These are phyloP conservation scores for Leishmania amazonensis DNA, from an alignment of 208 protist genomes.

Conservation along the genomic window DNA sequence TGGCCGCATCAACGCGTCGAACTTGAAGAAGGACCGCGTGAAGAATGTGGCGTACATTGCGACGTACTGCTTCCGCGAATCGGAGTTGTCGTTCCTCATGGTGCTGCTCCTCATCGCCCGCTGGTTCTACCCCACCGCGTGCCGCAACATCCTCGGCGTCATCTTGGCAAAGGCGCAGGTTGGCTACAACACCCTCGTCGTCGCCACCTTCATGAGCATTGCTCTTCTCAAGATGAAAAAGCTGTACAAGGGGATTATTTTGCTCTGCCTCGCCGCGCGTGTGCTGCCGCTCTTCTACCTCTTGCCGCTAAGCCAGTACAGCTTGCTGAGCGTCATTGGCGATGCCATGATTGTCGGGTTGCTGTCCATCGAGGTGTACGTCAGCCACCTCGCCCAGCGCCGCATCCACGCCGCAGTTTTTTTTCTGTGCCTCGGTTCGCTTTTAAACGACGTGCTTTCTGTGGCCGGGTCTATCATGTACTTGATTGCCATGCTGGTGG, in stretches of 20 bases:
- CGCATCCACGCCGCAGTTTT: constrained; percentile 88
- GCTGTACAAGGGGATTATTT: constrained; percentile 66
- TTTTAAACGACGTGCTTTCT: constrained; percentile 88
- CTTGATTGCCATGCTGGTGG: constrained; percentile 80
- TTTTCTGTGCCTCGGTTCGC: constrained; percentile 79
- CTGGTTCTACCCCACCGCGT: constrained; percentile 45
- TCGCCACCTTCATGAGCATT: constrained; percentile 70
- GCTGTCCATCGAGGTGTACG: constrained; percentile 87
- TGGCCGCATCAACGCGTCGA: constrained; percentile 81
- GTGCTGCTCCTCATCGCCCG: constrained; percentile 61
- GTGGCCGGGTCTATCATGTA: constrained; percentile 72
- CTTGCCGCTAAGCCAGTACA: constrained; percentile 72
- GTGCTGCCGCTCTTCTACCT: constrained; percentile 82
- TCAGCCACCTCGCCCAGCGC: constrained; percentile 81
- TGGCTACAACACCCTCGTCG: constrained; percentile 52
- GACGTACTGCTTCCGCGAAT: constrained; percentile 83
- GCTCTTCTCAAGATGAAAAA: constrained; percentile 66
- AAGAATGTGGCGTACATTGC: constrained; percentile 79
- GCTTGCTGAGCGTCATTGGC: constrained; percentile 73
- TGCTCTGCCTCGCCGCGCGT: constrained; percentile 61
- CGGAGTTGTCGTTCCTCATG: constrained; percentile 77
- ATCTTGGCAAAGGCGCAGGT: constrained; percentile 32
- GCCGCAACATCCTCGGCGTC: constrained; percentile 15
- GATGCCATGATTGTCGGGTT: constrained; percentile 87
- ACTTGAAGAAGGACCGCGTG: constrained; percentile 73